These are phyloP conservation scores for Pythium chondricola DNA, from an alignment of 352 stramenopile genomes.

Conservation along the genomic window DNA sequence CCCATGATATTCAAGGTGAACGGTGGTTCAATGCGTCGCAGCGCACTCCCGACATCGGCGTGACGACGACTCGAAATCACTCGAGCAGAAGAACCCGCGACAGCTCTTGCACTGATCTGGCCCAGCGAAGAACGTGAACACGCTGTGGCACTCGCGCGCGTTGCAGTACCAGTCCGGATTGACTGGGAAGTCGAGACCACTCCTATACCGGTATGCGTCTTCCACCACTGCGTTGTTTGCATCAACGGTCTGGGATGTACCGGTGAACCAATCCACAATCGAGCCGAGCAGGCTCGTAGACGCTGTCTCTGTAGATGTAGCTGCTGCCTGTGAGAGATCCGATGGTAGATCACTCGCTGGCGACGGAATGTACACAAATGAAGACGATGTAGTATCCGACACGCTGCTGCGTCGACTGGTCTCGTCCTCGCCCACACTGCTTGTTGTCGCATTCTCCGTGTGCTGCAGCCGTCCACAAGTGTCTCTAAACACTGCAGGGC, in stretches of 20 bases:
- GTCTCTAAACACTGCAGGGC: constrained; percentile 36
- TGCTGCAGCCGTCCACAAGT: neutral
- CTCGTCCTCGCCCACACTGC: neutral
- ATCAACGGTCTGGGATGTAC: neutral
- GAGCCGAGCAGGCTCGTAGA: constrained; percentile 9
- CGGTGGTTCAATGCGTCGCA: too few species aligned
- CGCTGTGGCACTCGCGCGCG: constrained; percentile 38
- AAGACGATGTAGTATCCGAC: constrained; percentile 35
- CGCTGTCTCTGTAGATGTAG: constrained; percentile 10
- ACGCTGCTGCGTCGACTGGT: constrained; percentile 20
- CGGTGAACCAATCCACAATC: constrained; percentile 6
- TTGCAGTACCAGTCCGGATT: constrained; percentile 75
- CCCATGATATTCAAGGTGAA: too few species aligned
- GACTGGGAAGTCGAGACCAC: constrained; percentile 43
- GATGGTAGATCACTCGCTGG: constrained; percentile 15
- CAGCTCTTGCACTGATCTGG: constrained; percentile 42
- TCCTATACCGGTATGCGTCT: neutral
- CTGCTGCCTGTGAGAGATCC: constrained; percentile 3
- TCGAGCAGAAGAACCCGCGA: constrained; percentile 47
- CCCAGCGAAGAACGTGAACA: constrained; percentile 65
- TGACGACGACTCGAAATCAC: constrained; percentile 26
- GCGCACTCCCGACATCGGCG: constrained; percentile 3
- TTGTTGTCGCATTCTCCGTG: neutral
- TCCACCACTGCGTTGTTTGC: neutral
- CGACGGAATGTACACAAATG: constrained; percentile 43